Base-by-base conservation (phyloP, 2,329 filamentous ascomycete genomes). In the Aureobasidium sp. region DNA sequence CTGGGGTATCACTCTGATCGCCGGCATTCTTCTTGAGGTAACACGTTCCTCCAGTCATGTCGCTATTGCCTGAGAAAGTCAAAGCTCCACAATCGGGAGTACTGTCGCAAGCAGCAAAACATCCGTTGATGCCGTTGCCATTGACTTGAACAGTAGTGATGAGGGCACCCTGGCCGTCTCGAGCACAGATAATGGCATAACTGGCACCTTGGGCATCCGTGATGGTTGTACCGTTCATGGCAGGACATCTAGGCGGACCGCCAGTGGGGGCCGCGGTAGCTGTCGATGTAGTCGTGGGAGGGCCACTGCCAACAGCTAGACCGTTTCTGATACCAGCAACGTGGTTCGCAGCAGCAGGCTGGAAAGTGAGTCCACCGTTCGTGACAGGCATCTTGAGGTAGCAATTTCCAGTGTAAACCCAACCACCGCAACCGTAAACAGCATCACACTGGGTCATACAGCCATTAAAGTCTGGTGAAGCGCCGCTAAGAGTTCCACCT, bases 361-460 rank as follows among this genome's bases (percentile, higher is more conserved):
- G 1, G 41, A 39, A 55, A 10, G n/a, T 25, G 5, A 29, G 16
- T 3, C 1, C 1, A 21, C 5, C 15, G 21, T 21, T 21, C 1
- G 13, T 6, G 25, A 15, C 21, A 25, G 25, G 21, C 2, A 21
- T 41, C 16, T 60, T 60, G 27, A 50, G 57, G n/a, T 47, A 50
- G 16, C 36, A 52, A 8, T 25, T 60, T 16, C 36, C 57, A 16
- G 59, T 47, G 52, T 66, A 69, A 5, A 64, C 66, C 42, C 63
- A 66, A 16, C 48, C 68, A 11, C 57, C 59, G 57, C 68, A 69
- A 36, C 53, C 61, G 5, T 62, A 13, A 10, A 41, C 44, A 21
- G 49, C 50, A 25, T 67, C 65, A 49, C 68, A 69, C 3, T 63
- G 45, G 3, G 44, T 54, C 32, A 69, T 63, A 39, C 68, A 69